Evolutionary conservation across 2,329 filamentous ascomycete genomes (phyloP), one percentile per base, ranked within the genome.

Genomic region (Fusarium metavorans): DNA sequence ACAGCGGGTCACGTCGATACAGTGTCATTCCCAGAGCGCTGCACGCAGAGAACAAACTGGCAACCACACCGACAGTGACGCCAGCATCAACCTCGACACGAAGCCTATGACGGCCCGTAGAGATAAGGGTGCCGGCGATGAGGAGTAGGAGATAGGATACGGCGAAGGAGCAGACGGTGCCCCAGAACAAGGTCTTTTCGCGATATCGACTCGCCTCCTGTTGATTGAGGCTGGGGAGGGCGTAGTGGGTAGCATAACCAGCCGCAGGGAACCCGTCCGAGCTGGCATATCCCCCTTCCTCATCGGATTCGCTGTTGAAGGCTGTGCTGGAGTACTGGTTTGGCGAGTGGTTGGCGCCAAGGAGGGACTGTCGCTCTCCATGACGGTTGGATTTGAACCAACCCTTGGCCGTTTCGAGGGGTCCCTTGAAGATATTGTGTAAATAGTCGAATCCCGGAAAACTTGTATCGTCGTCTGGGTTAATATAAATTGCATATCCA

Each of bases 51-150:
- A 91, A 87, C 45, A 95, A 80, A 72, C 92, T 93, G 34, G 89
- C 86, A 35, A 93, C 87, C 18, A 93, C 91, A 11, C 93, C 93
- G 45, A 94, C 86, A 1, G 93, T 87, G 2, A 94, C 92, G 10
- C 92, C 93, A 0, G 89, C 90, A 77, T 95, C 93, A 5, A 96
- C 94, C 80, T 94, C 91, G n/a, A 91, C 86, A 6, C 89, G 87
- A 74, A 92, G 86, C 80, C 89, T 92, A 79, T 91, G 92, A 56
- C 89, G 87, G 10, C 93, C 93, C 1, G 94, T 94, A 16, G 86
- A 83, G 35, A 93, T 90, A 41, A 97, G 88, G 11, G 93, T 86
- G 41, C 87, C 87, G 0, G 93, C 89, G 35, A 96, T 87, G 57
- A 88, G 81, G 39, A 95, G 87, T 10, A 96, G 87, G 8, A 92